Evolutionary conservation across 176 grass and related monocot genomes (phyloP).

Genomic region (Aegilops tauschii): DNA sequence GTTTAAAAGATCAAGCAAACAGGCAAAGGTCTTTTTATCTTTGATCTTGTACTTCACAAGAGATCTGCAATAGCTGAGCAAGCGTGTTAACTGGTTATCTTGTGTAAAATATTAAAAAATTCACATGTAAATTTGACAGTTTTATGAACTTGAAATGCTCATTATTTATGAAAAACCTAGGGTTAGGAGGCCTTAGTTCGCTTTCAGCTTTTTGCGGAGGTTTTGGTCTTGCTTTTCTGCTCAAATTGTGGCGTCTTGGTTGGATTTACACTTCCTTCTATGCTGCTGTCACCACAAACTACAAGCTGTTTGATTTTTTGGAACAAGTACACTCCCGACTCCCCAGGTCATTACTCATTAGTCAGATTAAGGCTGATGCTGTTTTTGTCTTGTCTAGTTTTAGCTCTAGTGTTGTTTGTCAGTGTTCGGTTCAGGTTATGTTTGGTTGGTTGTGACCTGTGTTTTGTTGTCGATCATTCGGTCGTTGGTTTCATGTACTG

Average conservation of each 20-base stretch:
- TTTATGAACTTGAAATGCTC: background rate
- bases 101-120: background rate
- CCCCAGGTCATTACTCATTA: background rate
- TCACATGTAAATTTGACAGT: background rate
- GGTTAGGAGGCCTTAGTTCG: background rate
- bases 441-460: background rate
- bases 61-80: background rate
- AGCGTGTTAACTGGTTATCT: background rate
- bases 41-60: background rate
- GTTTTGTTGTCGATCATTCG: background rate
- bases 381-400: background rate
- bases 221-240: background rate
- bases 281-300: background rate
- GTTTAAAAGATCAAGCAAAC: background rate
- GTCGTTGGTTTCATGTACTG: background rate
- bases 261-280: conserved; percentile 18
- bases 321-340: background rate
- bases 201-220: background rate
- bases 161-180: background rate
- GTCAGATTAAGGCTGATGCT: background rate
- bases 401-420: background rate
- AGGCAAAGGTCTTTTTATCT: background rate
- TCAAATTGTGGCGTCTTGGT: background rate
- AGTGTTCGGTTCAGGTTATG: background rate
- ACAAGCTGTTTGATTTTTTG: background rate